These are phyloP conservation scores for Wallacemonas sp. DNA, from an alignment of 208 protist genomes.

Conservation along the genomic window DNA sequence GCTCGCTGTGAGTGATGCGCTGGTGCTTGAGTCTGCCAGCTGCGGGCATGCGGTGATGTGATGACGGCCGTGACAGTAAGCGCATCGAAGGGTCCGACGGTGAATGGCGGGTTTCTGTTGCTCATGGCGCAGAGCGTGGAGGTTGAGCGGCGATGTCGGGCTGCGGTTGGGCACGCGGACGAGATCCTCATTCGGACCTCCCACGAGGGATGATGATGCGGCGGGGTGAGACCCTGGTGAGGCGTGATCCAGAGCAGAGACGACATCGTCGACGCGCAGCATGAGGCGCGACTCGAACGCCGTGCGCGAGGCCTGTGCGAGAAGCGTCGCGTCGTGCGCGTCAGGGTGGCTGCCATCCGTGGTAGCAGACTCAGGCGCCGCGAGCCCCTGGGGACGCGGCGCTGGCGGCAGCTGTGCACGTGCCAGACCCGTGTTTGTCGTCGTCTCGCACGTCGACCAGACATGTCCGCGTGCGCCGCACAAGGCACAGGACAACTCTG, in stretches of 20 bases:
- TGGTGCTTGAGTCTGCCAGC: conserved; percentile 12
- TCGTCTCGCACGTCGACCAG: conserved; percentile 29
- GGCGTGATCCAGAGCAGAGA: conserved; percentile 6
- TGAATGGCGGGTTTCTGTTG: conserved; percentile 55
- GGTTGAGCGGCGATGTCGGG: conserved; percentile 44
- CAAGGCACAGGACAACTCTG: conserved; percentile 27
- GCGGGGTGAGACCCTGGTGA: neutral
- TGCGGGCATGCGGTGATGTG: conserved; percentile 75
- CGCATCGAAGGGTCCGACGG: conserved; percentile 63
- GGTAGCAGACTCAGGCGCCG: too few relatives aligned
- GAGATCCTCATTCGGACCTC: conserved; percentile 6
- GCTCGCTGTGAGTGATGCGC: neutral
- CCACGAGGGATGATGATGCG: neutral
- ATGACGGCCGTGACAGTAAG: conserved; percentile 79
- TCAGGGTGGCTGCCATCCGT: neutral
- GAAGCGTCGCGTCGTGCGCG: neutral
- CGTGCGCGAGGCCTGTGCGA: neutral
- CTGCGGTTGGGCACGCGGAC: conserved; percentile 58
- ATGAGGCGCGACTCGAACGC: neutral
- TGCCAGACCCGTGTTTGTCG: too few relatives aligned
- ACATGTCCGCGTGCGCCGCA: conserved; percentile 27
- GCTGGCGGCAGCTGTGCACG: too few relatives aligned
- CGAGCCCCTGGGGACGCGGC: too few relatives aligned
- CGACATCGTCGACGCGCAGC: conserved; percentile 21
- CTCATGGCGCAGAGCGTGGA: conserved; percentile 46